These are phyloP conservation scores for Copromyces sp. DNA, from an alignment of 495 filamentous ascomycete genomes.

Conservation along the genomic window DNA sequence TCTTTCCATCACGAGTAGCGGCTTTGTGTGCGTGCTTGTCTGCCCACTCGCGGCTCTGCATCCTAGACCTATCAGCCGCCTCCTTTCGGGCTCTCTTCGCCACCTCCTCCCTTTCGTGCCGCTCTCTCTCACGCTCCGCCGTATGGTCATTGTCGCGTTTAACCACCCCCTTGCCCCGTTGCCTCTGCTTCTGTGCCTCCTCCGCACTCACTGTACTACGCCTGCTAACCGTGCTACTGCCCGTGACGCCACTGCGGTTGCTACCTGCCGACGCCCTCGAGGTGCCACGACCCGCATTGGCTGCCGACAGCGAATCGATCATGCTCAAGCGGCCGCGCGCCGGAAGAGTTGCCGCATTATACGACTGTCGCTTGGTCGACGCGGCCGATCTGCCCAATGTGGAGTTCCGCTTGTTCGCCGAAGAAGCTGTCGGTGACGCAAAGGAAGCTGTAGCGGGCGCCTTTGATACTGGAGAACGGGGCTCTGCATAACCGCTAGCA, in stretches of 20 bases:
- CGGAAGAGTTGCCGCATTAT: background rate
- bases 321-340: background rate
- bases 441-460: conserved; percentile 1
- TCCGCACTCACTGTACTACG: conserved; percentile 33
- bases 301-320: conserved; percentile 4
- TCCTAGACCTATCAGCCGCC: conserved; percentile 56
- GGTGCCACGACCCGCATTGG: conserved; percentile 6
- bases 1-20: background rate
- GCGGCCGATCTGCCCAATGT: background rate
- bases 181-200: conserved; percentile 40
- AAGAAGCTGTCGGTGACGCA: conserved; percentile 4
- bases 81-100: conserved; percentile 48
- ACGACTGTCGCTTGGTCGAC: background rate
- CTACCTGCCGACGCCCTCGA: conserved; percentile 18
- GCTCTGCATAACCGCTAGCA: conserved; percentile 1
- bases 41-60: conserved; percentile 58
- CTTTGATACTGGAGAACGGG: background rate
- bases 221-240: conserved; percentile 3
- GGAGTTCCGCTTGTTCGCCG: background rate
- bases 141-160: conserved; percentile 42
- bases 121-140: conserved; percentile 41
- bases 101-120: conserved; percentile 45
- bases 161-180: conserved; percentile 52
- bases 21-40: conserved; percentile 40
- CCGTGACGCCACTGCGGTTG: conserved; percentile 4